These are phyloP conservation scores for Aspergillus indologenus DNA, from an alignment of 495 filamentous ascomycete genomes.

Conservation along the genomic window DNA sequence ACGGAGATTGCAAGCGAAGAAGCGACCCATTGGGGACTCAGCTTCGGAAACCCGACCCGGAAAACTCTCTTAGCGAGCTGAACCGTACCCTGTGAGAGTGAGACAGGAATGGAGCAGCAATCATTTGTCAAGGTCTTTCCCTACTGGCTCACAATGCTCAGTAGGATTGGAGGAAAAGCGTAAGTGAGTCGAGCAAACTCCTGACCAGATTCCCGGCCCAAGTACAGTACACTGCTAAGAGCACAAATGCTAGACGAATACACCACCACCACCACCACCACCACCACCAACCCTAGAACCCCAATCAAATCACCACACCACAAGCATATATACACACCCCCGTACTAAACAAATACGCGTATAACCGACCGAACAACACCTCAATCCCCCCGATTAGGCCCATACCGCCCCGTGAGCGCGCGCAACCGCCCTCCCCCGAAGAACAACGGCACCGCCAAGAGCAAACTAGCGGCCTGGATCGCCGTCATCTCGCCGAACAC, in stretches of 20 bases:
- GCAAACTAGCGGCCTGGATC: constrained; percentile 26
- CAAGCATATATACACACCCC: too few relatives aligned
- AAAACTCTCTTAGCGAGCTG: not conserved
- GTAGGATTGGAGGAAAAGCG: too few relatives aligned
- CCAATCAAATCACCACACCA: not conserved
- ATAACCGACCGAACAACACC: not conserved
- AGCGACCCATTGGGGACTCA: not conserved
- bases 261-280: not conserved
- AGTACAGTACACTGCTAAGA: too few relatives aligned
- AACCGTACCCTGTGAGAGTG: too few relatives aligned
- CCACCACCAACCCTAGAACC: not conserved
- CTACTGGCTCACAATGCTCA: too few relatives aligned
- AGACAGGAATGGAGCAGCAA: too few relatives aligned
- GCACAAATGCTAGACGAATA: too few relatives aligned
- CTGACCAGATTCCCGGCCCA: too few relatives aligned
- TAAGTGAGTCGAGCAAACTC: too few relatives aligned
- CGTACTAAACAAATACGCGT: too few relatives aligned
- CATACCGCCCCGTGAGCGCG: constrained; percentile 24
- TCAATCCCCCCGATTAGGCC: constrained; percentile 12
- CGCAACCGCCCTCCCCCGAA: constrained; percentile 22
- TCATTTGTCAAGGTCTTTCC: too few relatives aligned
- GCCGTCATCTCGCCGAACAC: constrained; percentile 35
- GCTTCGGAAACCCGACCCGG: not conserved
- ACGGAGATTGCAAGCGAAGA: not conserved
- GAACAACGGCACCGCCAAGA: constrained; percentile 28